Base-by-base conservation (phyloP, 2,329 filamentous ascomycete species). In the Corniculantispora saksenae region DNA sequence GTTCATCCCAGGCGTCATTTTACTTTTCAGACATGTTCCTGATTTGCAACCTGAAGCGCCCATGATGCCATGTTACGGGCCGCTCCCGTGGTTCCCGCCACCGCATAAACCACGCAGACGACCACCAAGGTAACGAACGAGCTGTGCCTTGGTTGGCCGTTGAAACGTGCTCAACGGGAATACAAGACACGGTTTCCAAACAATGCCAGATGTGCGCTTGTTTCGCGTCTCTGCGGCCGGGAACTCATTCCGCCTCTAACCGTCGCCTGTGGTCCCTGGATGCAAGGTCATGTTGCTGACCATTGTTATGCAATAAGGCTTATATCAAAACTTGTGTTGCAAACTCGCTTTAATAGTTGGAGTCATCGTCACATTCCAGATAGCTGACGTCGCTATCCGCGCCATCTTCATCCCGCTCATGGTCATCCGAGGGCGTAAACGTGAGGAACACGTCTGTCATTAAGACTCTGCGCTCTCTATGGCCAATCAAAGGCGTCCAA, bases 61-160 rank as follows among this genome's bases (percentile, higher is more conserved):
- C 35, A 47, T 61, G 48, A 54, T 61, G 48, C 25, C 23, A 61
- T 54, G 32, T 19, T 3, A 17, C 59, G 59, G 59, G 48, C 59
- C 59, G 59, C 48, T 61, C 48, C 59, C 59, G 59, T 12, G 19
- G 27, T 17, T 12, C 25, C 50, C 48, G 43, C n/a, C 48, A 54
- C 59, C 48, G 59, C 59, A 53, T 35, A 61, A 61, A 61, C 59
- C 48, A 45, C 59, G 59, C 59, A 61, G 35, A 32, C 13, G 23
- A 27, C 9, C 13, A 25, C 12, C 9, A 19, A 15, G 19, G 19
- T 15, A 19, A 27, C 38, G 25, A 35, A n/a, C 6, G 13, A 25
- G 21, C 58, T 51, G 45, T 32, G 15, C 32, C 15, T 19, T 19
- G 3, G 50, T 29, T 19, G 23, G 25, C 6, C 6, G 21, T 53